Conservation (phyloP, 2,329 filamentous ascomycete species). For the Erysiphe pisi region DNA sequence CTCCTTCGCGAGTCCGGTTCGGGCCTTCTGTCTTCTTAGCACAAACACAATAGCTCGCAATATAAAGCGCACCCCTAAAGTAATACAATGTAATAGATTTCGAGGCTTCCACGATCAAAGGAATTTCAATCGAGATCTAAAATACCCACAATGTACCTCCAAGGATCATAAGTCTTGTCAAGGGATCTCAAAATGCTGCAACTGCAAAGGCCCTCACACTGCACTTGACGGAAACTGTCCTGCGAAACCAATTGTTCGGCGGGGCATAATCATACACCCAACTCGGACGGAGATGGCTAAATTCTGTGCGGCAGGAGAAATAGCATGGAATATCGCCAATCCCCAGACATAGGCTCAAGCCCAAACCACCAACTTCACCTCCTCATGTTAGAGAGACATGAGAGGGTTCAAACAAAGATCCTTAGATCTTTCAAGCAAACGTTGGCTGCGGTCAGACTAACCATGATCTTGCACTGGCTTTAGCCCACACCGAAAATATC, state of each 20-base stretch:
- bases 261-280: background rate
- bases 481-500: background rate
- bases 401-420: background rate
- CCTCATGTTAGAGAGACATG: background rate
- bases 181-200: background rate
- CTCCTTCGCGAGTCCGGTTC: background rate
- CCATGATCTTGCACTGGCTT: constrained; percentile 10
- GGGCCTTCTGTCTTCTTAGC: background rate
- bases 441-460: background rate
- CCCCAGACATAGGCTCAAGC: background rate
- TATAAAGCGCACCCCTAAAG: background rate
- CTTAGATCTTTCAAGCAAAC: background rate
- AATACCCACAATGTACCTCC: background rate
- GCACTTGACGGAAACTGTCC: background rate
- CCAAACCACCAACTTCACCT: background rate
- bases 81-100: background rate
- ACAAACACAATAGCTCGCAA: background rate
- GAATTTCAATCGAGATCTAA: background rate
- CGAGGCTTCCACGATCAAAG: background rate
- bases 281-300: background rate
- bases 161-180: background rate
- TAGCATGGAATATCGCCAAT: background rate
- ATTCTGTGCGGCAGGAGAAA: background rate
- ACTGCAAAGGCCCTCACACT: background rate
- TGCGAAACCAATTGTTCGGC: background rate